These are phyloP conservation scores for Colletotrichum sojae DNA, from an alignment of 2,329 filamentous ascomycete species.

Conservation along the genomic window DNA sequence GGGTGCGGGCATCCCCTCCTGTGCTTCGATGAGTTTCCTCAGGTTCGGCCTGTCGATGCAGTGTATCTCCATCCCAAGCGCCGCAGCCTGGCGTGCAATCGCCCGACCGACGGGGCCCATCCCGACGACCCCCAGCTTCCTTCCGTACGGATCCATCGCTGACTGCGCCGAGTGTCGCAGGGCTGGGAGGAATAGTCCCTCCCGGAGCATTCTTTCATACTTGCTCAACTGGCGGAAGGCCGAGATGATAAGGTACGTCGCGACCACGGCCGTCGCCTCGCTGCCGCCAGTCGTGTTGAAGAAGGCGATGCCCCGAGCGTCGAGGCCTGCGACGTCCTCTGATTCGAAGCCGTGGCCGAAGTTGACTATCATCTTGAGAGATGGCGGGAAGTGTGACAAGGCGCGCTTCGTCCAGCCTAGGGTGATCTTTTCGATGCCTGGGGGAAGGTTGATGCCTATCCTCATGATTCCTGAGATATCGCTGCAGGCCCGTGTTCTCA, in stretches of 20 bases:
- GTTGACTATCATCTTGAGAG: constrained; percentile 15
- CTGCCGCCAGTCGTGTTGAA: constrained; percentile 19
- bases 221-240: constrained; percentile 12
- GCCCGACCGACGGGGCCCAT: constrained; percentile 26
- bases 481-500: constrained; percentile 1
- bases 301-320: constrained; percentile 2
- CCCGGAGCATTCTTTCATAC: constrained; percentile 21
- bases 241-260: constrained; percentile 15
- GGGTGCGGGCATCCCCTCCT: accelerated
- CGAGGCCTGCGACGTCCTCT: constrained; percentile 12
- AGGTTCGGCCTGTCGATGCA: constrained; percentile 21
- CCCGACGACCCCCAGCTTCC: constrained; percentile 16
- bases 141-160: constrained; percentile 14
- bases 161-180: neutral
- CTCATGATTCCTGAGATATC: constrained; percentile 9
- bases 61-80: constrained; percentile 21
- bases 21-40: neutral
- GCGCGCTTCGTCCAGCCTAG: constrained; percentile 22
- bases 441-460: constrained; percentile 3
- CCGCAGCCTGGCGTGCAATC: constrained; percentile 9
- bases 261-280: constrained; percentile 25
- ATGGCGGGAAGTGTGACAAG: neutral
- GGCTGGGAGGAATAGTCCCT: neutral
- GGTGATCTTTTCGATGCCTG: constrained; percentile 1
- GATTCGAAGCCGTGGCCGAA: constrained; percentile 21